These are phyloP conservation scores for Ilex paraguariensis DNA, from an alignment of 305 asterid genomes.

Conservation along the genomic window DNA sequence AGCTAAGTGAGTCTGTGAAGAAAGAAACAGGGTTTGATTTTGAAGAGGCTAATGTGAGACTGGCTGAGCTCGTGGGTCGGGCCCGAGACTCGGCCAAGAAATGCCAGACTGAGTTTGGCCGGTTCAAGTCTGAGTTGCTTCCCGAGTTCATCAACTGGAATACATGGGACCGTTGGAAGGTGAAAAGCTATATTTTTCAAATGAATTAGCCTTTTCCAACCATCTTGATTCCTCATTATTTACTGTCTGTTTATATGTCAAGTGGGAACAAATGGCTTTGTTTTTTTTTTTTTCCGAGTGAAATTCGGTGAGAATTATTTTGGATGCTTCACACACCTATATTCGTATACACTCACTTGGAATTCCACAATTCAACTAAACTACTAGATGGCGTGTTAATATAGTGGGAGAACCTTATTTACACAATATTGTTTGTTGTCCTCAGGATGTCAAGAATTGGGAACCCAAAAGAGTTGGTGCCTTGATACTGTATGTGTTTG, in stretches of 20 bases:
- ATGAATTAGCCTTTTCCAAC: not conserved
- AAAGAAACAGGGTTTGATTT: constrained; percentile 67
- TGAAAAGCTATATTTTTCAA: constrained; percentile 4
- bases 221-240: no score
- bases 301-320: no score
- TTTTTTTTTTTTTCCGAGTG: no score
- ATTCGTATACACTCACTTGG: no score
- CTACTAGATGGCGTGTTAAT: no score
- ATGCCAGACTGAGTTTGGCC: constrained; percentile 36
- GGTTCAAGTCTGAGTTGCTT: constrained; percentile 43
- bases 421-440: constrained; percentile 5
- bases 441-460: constrained; percentile 84
- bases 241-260: no score
- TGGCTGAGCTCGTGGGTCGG: constrained; percentile 31
- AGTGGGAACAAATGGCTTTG: no score
- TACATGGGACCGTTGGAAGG: constrained; percentile 91
- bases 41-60: constrained; percentile 31
- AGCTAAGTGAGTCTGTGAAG: constrained; percentile 62
- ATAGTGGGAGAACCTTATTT: no score
- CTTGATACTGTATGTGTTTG: constrained; percentile 53
- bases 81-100: constrained; percentile 33
- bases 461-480: constrained; percentile 72
- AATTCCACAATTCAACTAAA: no score
- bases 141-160: constrained; percentile 78
- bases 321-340: no score